Conservation (phyloP, 495 filamentous ascomycete species). For the Hypoxylon trugodes region DNA sequence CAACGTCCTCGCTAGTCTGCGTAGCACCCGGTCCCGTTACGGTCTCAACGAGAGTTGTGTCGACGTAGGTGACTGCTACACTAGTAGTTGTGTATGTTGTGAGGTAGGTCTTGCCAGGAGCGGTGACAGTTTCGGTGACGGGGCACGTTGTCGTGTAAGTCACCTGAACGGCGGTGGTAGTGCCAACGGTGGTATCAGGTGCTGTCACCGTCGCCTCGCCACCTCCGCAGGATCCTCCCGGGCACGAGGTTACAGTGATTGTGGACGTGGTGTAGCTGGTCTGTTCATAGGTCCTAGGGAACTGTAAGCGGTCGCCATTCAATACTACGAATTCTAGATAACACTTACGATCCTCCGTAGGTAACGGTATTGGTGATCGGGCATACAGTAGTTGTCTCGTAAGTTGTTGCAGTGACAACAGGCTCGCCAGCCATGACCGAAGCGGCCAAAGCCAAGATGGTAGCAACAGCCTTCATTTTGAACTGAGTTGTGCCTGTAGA, state of each 20-base stretch:
- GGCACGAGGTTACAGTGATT: slow-evolving; percentile 44
- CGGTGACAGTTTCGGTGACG: slow-evolving; percentile 51
- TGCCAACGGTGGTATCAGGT: slow-evolving; percentile 41
- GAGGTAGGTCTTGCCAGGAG: slow-evolving; percentile 48
- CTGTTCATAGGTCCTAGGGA: slow-evolving; percentile 37
- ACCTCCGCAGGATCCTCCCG: slow-evolving; percentile 40
- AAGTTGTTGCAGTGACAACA: slow-evolving; percentile 36
- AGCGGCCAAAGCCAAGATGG: slow-evolving; percentile 52
- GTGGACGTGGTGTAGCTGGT: slow-evolving; percentile 47
- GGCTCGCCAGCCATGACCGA: slow-evolving; percentile 46
- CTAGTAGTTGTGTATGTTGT: slow-evolving; percentile 58
- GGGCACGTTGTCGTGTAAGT: slow-evolving; percentile 56
- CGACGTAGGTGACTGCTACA: slow-evolving; percentile 40
- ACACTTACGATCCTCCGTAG: slow-evolving; percentile 41
- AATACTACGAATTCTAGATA: not conserved
- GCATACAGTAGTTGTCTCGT: slow-evolving; percentile 47
- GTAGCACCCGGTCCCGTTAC: slow-evolving; percentile 39
- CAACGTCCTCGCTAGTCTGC: slow-evolving; percentile 35
- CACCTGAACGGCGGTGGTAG: slow-evolving; percentile 50
- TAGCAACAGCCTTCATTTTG: slow-evolving; percentile 54
- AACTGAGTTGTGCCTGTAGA: slow-evolving; percentile 17
- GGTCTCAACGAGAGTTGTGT: slow-evolving; percentile 42
- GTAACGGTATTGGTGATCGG: slow-evolving; percentile 44
- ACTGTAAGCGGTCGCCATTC: not conserved
- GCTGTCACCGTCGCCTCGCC: slow-evolving; percentile 40